These are phyloP conservation scores for Ambrosiella beaveri DNA, from an alignment of 2,329 filamentous ascomycete species.

Conservation along the genomic window DNA sequence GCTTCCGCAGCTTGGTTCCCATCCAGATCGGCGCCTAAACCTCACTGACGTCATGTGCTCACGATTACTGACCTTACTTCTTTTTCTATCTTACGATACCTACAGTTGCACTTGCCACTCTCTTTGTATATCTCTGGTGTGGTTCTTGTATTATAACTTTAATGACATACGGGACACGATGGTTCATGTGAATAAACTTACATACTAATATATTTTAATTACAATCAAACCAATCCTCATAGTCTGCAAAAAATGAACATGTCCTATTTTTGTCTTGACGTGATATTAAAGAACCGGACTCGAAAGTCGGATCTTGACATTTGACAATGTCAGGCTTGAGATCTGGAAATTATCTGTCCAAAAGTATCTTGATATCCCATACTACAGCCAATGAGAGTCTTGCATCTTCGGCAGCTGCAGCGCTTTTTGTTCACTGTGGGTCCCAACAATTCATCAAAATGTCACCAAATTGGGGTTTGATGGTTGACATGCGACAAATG, in stretches of 20 bases:
- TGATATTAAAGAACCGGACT: too few species aligned
- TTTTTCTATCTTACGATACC: background rate
- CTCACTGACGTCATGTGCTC: background rate
- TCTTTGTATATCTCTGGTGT: background rate
- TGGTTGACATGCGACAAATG: background rate
- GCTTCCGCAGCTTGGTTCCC: constrained; percentile 8
- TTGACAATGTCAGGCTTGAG: background rate
- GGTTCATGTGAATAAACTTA: background rate
- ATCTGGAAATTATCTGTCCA: background rate
- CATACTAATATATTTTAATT: background rate
- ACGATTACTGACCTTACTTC: background rate
- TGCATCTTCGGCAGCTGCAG: background rate
- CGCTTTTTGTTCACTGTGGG: background rate
- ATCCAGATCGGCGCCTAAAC: background rate
- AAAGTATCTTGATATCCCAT: background rate
- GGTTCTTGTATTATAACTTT: background rate
- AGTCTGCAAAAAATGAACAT: too few species aligned
- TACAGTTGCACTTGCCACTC: too few species aligned
- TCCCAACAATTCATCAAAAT: constrained; percentile 4
- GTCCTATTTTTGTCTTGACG: too few species aligned
- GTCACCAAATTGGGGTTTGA: background rate
- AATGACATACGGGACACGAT: background rate
- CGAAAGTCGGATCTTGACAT: too few species aligned
- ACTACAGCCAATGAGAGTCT: background rate
- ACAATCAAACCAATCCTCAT: background rate